A percentile compares a stretch with the other conserved stretches of the same genome.
Conservation (phyloP, 495 filamentous ascomycete genomes). For the Mytilinidion resinicola region DNA sequence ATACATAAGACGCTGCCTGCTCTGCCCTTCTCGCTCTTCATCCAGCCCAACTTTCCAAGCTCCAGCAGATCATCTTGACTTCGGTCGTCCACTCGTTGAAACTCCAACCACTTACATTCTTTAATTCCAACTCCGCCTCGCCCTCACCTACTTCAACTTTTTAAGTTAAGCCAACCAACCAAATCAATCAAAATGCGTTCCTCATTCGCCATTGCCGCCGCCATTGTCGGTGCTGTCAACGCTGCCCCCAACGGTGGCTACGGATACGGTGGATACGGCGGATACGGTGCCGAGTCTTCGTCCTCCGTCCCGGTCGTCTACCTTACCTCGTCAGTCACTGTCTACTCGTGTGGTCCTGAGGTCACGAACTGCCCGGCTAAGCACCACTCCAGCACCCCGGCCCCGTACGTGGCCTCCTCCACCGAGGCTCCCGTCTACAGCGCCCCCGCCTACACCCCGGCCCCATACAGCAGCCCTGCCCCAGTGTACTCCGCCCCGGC, state of each 20-base stretch:
- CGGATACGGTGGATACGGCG: background rate
- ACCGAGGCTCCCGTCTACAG: background rate
- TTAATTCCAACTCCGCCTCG: slow-evolving; percentile 2
- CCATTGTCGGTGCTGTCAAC: background rate
- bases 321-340: slow-evolving; percentile 12
- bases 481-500: background rate
- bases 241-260: slow-evolving; percentile 1
- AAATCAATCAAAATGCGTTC: slow-evolving; percentile 8
- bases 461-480: background rate
- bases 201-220: background rate
- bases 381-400: background rate
- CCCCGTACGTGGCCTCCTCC: background rate
- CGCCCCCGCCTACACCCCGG: background rate
- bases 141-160: slow-evolving; percentile 5
- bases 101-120: slow-evolving; percentile 9
- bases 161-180: background rate
- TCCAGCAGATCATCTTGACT: slow-evolving; percentile 12
- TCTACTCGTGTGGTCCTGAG: slow-evolving; percentile 22
- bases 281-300: background rate
- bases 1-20: background rate
- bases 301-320: background rate
- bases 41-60: slow-evolving; percentile 52
- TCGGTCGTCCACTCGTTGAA: slow-evolving; percentile 27
- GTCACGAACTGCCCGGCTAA: slow-evolving; percentile 14
- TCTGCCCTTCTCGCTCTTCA: slow-evolving; percentile 34